Evolutionary conservation across 768 basidiomycete genomes (phyloP).

Genomic region (Pleurotus tuber-regium): DNA sequence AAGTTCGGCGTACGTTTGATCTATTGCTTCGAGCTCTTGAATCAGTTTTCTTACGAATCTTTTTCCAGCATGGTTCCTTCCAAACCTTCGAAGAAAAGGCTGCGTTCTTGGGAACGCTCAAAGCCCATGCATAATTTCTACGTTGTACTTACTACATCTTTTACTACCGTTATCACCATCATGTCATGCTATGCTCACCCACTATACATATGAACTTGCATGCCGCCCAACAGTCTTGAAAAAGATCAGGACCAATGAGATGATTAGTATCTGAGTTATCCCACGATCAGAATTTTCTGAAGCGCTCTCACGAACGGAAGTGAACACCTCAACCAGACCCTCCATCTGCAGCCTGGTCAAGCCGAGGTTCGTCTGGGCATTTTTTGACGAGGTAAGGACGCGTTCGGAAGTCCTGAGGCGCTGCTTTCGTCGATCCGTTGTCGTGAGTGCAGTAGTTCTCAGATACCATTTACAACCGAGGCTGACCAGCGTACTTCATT

Average conservation of each 20-base stretch:
- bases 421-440: constrained; percentile 3
- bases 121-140: constrained; percentile 65
- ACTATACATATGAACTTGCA: constrained; percentile 14
- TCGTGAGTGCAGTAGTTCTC: constrained; percentile 10
- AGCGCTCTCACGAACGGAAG: background rate
- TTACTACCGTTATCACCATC: constrained; percentile 33
- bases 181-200: constrained; percentile 36
- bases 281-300: constrained; percentile 10
- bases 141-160: constrained; percentile 36
- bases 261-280: background rate
- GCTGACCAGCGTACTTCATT: background rate
- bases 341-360: too few relatives aligned
- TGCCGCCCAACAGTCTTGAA: background rate
- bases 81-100: constrained; percentile 96
- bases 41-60: constrained; percentile 5
- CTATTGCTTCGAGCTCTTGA: background rate
- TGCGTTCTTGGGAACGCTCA: constrained; percentile 91
- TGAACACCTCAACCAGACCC: too few relatives aligned
- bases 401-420: background rate
- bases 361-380: too few relatives aligned
- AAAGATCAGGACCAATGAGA: background rate
- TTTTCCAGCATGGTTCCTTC: constrained; percentile 84
- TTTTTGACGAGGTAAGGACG: background rate
- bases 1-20: constrained; percentile 82
- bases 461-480: too few relatives aligned